These are phyloP conservation scores for Termitomyces sp. DNA, from an alignment of 768 basidiomycete genomes.

Conservation along the genomic window DNA sequence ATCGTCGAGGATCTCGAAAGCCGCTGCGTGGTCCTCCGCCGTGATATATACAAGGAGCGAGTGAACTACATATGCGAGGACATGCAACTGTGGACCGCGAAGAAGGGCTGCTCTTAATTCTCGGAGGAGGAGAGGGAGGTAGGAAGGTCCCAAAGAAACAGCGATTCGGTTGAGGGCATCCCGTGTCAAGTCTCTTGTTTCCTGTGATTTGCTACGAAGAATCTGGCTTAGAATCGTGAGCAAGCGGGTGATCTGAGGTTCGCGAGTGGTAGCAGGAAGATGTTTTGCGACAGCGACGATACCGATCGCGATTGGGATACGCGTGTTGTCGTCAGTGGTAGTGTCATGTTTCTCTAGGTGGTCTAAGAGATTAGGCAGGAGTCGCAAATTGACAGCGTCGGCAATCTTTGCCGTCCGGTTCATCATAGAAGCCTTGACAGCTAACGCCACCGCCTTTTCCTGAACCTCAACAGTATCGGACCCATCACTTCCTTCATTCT, in stretches of 20 bases:
- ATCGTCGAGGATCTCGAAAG: conserved; percentile 65
- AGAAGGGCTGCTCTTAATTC: conserved; percentile 82
- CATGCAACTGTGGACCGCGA: conserved; percentile 92
- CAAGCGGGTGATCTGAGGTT: conserved; percentile 69
- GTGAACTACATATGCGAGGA: conserved; percentile 83
- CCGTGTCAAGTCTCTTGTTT: conserved; percentile 82
- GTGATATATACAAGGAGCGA: conserved; percentile 81
- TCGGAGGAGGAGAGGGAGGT: conserved; percentile 68
- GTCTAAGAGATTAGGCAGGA: conserved; percentile 75
- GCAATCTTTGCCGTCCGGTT: conserved; percentile 43
- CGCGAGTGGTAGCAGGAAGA: conserved; percentile 60
- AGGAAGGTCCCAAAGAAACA: conserved; percentile 64
- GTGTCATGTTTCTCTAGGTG: conserved; percentile 80
- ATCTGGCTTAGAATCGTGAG: conserved; percentile 86
- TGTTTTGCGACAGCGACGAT: conserved; percentile 81
- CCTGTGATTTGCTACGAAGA: conserved; percentile 90
- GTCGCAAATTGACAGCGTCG: conserved; percentile 69
- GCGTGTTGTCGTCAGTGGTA: conserved; percentile 77
- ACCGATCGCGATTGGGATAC: conserved; percentile 86
- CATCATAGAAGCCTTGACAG: not conserved
- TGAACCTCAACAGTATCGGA: conserved; percentile 6
- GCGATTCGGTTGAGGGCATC: conserved; percentile 82
- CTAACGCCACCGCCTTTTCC: not conserved
- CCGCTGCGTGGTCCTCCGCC: conserved; percentile 45
- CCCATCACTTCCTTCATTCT: conserved; percentile 28